phyloP scores from a whole-genome alignment of 306 rosid genomes.

The Trifolium repens region DNA sequence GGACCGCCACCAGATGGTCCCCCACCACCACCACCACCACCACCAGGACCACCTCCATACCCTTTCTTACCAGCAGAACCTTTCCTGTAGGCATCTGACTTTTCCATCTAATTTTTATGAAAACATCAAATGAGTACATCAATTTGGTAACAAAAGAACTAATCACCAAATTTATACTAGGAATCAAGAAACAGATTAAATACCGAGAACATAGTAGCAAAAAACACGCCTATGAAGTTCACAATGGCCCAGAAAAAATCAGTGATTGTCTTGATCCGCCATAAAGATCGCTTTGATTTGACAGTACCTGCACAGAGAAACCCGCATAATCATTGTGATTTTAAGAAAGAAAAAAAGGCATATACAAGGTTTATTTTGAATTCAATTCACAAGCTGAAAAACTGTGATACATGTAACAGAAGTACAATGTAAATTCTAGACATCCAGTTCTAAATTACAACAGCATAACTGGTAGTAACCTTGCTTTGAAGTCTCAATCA shows the following conservation, averaged over 20 bases:
- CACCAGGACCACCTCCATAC: conserved; percentile 92
- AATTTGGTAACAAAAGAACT: conserved; percentile 11
- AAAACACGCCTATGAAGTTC: conserved; percentile 75
- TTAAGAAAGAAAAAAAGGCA: not conserved
- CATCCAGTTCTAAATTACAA: conserved; percentile 19
- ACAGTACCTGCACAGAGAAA: conserved; percentile 67
- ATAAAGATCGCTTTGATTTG: conserved; percentile 78
- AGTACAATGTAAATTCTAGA: not conserved
- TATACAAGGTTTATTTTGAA: conserved; percentile 8
- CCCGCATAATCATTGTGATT: not conserved
- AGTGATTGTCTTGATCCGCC: conserved; percentile 78
- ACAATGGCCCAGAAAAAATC: conserved; percentile 90
- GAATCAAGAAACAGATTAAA: conserved; percentile 11
- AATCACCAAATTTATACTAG: not conserved
- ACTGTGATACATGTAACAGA: not conserved
- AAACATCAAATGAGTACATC: conserved; percentile 24
- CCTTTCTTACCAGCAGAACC: conserved; percentile 82
- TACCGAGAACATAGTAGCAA: conserved; percentile 92
- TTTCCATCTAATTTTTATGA: conserved; percentile 66
- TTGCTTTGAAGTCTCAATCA: not conserved
- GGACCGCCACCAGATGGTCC: conserved; percentile 92
- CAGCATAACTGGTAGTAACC: not conserved
- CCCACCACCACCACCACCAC: conserved; percentile 62
- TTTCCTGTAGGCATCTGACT: conserved; percentile 87
- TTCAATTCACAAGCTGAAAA: conserved; percentile 8